A percentile compares a stretch with the other conserved stretches of the same genome.
phyloP scores from a whole-genome alignment of 164 flowering plant genomes.

The Euptelea pleiosperma region DNA sequence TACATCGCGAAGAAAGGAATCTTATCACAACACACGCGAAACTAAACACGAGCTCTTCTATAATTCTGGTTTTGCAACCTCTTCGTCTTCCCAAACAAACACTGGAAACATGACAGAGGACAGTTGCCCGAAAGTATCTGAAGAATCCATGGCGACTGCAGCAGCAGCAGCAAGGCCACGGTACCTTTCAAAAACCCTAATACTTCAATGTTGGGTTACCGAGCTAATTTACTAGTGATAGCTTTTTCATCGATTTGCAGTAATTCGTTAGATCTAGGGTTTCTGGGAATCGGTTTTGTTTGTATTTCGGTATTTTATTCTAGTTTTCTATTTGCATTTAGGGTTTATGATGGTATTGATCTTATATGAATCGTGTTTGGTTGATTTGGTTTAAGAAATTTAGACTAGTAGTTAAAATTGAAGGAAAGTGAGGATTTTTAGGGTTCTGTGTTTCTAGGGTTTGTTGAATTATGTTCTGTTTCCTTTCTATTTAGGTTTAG shows the following conservation, averaged over 20 bases:
- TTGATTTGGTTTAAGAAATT: background rate
- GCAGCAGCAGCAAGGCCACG: constrained; percentile 16
- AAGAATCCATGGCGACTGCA: constrained; percentile 12
- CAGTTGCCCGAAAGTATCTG: constrained; percentile 14
- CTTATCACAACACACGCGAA: too few species aligned
- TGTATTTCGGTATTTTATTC: background rate
- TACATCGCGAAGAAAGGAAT: too few species aligned
- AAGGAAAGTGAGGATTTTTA: background rate
- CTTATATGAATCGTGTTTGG: background rate
- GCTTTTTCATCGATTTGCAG: background rate
- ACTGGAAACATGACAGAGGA: constrained; percentile 16
- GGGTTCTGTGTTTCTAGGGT: background rate
- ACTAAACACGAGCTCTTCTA: too few species aligned
- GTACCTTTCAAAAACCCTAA: constrained; percentile 6
- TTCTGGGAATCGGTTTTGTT: background rate
- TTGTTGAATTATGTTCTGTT: too few species aligned
- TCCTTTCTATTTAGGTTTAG: too few species aligned
- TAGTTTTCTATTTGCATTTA: background rate
- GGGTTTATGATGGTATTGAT: background rate
- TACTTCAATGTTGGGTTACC: too few species aligned
- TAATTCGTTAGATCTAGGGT: constrained; percentile 9
- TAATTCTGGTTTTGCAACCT: background rate
- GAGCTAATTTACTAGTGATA: background rate
- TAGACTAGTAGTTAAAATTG: background rate
- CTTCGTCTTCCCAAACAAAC: background rate